Conservation (phyloP, 805 yeast species). For the Starmera amethionina region DNA sequence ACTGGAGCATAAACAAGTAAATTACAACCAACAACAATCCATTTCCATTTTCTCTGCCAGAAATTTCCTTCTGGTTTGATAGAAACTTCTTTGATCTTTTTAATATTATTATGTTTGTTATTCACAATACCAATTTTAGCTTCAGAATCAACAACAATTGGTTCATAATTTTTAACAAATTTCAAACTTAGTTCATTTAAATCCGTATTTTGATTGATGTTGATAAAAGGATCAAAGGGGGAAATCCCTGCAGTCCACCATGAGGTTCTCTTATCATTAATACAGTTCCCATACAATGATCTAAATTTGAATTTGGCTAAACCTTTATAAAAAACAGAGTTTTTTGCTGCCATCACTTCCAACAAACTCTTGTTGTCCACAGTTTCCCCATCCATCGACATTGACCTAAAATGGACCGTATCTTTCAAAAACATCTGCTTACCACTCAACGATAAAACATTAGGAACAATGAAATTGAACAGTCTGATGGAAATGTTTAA, state of each 20-base stretch:
- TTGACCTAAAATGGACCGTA: slow-evolving; percentile 1
- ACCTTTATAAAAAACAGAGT: slow-evolving; percentile 50
- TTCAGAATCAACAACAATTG: slow-evolving; percentile 43
- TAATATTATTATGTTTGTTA: background rate
- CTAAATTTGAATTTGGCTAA: slow-evolving; percentile 41
- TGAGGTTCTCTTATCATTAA: slow-evolving; percentile 71
- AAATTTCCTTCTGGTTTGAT: slow-evolving; percentile 16
- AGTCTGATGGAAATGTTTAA: slow-evolving; percentile 34
- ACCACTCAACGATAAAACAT: slow-evolving; percentile 62
- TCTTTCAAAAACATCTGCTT: slow-evolving; percentile 63
- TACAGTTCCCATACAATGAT: slow-evolving; percentile 62
- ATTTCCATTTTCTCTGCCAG: slow-evolving; percentile 31
- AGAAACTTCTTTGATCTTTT: background rate
- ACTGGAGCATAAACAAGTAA: slow-evolving; percentile 48
- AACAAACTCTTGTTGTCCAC: slow-evolving; percentile 34
- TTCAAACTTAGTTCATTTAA: slow-evolving; percentile 28
- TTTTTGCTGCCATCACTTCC: slow-evolving; percentile 52
- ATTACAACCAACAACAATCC: slow-evolving; percentile 37
- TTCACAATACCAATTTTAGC: slow-evolving; percentile 28
- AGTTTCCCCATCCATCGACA: slow-evolving; percentile 8
- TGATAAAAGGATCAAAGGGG: slow-evolving; percentile 45
- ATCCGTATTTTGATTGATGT: slow-evolving; percentile 33
- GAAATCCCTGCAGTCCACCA: slow-evolving; percentile 80
- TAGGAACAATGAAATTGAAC: slow-evolving; percentile 58
- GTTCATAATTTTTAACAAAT: slow-evolving; percentile 43